Evolutionary conservation across 305 asterid species (phyloP).

Genomic region (Plantago coronopus): DNA sequence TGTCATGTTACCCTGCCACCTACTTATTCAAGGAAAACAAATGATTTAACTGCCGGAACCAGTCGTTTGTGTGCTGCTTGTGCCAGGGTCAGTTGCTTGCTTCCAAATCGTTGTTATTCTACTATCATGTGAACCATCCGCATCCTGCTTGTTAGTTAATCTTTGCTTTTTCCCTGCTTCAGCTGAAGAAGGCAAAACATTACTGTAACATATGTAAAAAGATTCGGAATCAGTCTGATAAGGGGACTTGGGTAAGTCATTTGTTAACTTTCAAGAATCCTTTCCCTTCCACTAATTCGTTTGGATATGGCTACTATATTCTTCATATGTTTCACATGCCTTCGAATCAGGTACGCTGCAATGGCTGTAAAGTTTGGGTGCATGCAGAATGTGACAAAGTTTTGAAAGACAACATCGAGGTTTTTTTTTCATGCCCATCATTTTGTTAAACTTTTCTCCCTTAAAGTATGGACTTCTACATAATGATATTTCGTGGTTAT

Average conservation of each 20-base stretch:
- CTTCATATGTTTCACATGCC: constrained; percentile 15
- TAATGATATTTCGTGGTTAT: constrained; percentile 8
- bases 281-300: constrained; percentile 16
- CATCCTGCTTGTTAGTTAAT: constrained; percentile 22
- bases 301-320: constrained; percentile 19
- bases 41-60: constrained; percentile 45
- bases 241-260: constrained; percentile 83
- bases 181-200: constrained; percentile 85
- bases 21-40: constrained; percentile 44
- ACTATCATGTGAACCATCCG: constrained; percentile 27
- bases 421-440: constrained; percentile 26
- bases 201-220: constrained; percentile 95
- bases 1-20: constrained; percentile 68
- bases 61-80: constrained; percentile 82
- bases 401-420: constrained; percentile 57
- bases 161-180: constrained; percentile 29
- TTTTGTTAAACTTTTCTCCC: constrained; percentile 18
- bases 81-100: constrained; percentile 72
- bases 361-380: constrained; percentile 97
- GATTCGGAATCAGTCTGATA: constrained; percentile 74
- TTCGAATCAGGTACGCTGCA: constrained; percentile 64
- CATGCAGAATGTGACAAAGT: constrained; percentile 92
- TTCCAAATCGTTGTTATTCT: constrained; percentile 18
- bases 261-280: constrained; percentile 15
- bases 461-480: constrained; percentile 16